phyloP scores from a whole-genome alignment of 371 early-diverging fungal genomes.

The Mucor irregularis region DNA sequence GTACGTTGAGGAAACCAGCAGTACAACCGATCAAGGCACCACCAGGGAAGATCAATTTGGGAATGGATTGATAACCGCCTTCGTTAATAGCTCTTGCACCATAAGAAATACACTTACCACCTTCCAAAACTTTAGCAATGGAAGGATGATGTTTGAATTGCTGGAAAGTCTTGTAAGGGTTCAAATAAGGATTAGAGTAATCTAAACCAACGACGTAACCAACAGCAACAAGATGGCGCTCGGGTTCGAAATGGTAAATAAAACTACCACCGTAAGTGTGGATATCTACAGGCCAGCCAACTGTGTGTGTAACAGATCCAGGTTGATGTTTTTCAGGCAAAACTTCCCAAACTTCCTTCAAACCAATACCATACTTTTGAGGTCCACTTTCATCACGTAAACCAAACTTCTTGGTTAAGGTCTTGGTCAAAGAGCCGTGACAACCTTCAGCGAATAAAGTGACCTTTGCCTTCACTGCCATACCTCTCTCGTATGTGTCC shows the following conservation, averaged over 20 bases:
- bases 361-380: slow-evolving; percentile 91
- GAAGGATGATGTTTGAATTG: slow-evolving; percentile 93
- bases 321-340: slow-evolving; percentile 84
- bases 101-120: slow-evolving; percentile 91
- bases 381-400: slow-evolving; percentile 81
- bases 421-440: slow-evolving; percentile 95
- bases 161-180: slow-evolving; percentile 97
- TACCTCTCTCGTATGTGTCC: slow-evolving; percentile 93
- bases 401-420: slow-evolving; percentile 82
- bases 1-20: slow-evolving; percentile 96
- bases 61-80: slow-evolving; percentile 93
- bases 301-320: slow-evolving; percentile 85
- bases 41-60: slow-evolving; percentile 94
- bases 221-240: slow-evolving; percentile 80
- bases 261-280: slow-evolving; percentile 94
- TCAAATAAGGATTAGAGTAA: slow-evolving; percentile 92
- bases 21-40: slow-evolving; percentile 96
- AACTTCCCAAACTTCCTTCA: slow-evolving; percentile 99
- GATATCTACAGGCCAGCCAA: slow-evolving; percentile 93
- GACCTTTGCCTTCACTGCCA: slow-evolving; percentile 93
- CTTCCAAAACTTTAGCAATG: slow-evolving; percentile 81
- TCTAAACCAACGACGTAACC: slow-evolving; percentile 94
- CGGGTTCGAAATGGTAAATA: slow-evolving; percentile 89
- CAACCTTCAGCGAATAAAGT: slow-evolving; percentile 98
- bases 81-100: slow-evolving; percentile 97